Evolutionary conservation across 1,284 basidiomycete species (phyloP), one percentile per base, ranked within the genome.

Genomic region (Meripilus lineatus): DNA sequence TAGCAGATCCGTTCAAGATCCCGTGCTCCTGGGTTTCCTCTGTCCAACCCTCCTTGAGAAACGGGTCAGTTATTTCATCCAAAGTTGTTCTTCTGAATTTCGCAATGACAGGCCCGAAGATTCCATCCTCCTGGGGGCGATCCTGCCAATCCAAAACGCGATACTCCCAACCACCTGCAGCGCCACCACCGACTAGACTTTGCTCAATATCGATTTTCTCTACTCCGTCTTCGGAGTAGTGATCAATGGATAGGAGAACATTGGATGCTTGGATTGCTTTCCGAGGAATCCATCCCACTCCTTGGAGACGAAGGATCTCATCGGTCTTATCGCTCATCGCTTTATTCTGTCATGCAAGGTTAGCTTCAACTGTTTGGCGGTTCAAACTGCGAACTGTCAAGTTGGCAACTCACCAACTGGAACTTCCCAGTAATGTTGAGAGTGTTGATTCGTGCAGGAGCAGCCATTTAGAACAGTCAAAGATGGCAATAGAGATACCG

Each of bases 161-260:
- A 17, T 67, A 60, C 58, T 85, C 81, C 17, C 52, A 63, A 25
- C 75, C 77, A 11, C 75, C 77, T 39, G 71, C 64, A 26, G 83
- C 67, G 3, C 80, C 79, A 4, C 80, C 79, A 11, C 77, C 79
- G 13, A 74, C 74, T 28, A 82, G 59, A n/a, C 67, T 74, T 58
- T 83, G 78, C 22, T 76, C 70, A 49, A 82, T 77, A 44, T 81
- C 77, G 51, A 85, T 74, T 53, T 71, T 72, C 58, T 85, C 82
- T n/a, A 74, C 55, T 17, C 66, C 71, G 4, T 58, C 57, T 10
- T 73, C 76, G 51, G 72, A 80, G 65, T 71, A 79, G 57, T 85
- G 82, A 40, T 75, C 79, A 52, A 82, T 59, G 37, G 54, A 54
- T 36, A 84, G 69, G 26, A 75, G 79, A 32, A 84, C 51, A 4